A percentile compares a stretch with the other conserved stretches of the same genome.
Conservation (phyloP, 1,284 basidiomycete genomes). For the Rhodotorula mucilaginosa region DNA sequence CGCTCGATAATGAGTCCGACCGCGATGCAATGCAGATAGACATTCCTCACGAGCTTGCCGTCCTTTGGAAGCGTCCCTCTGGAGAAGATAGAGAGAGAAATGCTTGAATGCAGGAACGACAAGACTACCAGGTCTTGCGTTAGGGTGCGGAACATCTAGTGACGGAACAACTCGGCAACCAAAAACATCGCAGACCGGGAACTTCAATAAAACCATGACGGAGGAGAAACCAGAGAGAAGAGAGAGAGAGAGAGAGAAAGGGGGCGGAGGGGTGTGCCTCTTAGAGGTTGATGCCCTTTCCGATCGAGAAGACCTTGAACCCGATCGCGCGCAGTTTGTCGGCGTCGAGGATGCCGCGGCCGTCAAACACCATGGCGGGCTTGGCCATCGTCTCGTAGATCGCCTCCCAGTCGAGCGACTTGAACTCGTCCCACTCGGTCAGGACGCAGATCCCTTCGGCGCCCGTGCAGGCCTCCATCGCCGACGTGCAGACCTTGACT, state of each 20-base stretch:
- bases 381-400: slow-evolving; percentile 90
- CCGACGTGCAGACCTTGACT: slow-evolving; percentile 71
- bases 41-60: too few species aligned
- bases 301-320: slow-evolving; percentile 70
- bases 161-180: too few species aligned
- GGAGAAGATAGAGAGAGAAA: too few species aligned
- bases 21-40: too few species aligned
- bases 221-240: background rate
- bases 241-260: background rate
- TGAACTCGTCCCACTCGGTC: slow-evolving; percentile 94
- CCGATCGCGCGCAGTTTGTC: slow-evolving; percentile 78
- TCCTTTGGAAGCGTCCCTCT: too few species aligned
- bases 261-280: background rate
- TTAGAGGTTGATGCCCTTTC: slow-evolving; percentile 41
- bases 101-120: too few species aligned
- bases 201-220: background rate
- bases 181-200: too few species aligned
- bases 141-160: too few species aligned
- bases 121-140: too few species aligned
- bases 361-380: slow-evolving; percentile 94
- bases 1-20: background rate
- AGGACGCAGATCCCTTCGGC: slow-evolving; percentile 86
- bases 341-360: slow-evolving; percentile 77
- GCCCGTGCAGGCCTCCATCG: slow-evolving; percentile 80
- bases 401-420: slow-evolving; percentile 79